A percentile compares a stretch with the other conserved stretches of the same genome.
Evolutionary conservation across 2,329 filamentous ascomycete species (phyloP).

Genomic region (Neopestalotiopsis sp.): DNA sequence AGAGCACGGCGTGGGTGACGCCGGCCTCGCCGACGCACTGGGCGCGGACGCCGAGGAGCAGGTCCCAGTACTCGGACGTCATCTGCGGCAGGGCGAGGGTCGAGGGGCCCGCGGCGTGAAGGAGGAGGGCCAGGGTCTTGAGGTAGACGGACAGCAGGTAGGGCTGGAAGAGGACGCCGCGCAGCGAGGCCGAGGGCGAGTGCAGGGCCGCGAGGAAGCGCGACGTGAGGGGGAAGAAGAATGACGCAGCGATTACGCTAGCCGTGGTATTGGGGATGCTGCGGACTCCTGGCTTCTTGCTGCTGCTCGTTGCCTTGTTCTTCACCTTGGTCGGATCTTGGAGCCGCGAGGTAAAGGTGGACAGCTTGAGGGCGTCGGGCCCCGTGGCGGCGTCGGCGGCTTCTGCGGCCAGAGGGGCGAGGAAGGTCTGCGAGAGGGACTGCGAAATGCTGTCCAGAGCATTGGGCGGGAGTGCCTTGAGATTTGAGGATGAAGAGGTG

Average conservation of each 20-base stretch:
- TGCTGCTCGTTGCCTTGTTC: slow-evolving; percentile 35
- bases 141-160: slow-evolving; percentile 80
- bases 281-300: slow-evolving; percentile 47
- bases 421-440: slow-evolving; percentile 72
- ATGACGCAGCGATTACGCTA: slow-evolving; percentile 73
- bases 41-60: slow-evolving; percentile 75
- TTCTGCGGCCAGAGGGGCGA: slow-evolving; percentile 80
- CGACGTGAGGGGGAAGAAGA: slow-evolving; percentile 87
- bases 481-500: slow-evolving; percentile 38
- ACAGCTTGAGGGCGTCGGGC: slow-evolving; percentile 84
- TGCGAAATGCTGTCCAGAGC: slow-evolving; percentile 73
- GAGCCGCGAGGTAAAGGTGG: slow-evolving; percentile 84
- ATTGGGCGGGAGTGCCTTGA: slow-evolving; percentile 60
- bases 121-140: slow-evolving; percentile 82
- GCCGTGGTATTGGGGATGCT: slow-evolving; percentile 80
- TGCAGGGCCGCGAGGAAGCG: slow-evolving; percentile 74
- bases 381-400: slow-evolving; percentile 82
- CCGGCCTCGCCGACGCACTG: slow-evolving; percentile 63
- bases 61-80: slow-evolving; percentile 82
- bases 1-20: slow-evolving; percentile 77
- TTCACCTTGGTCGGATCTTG: slow-evolving; percentile 53
- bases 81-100: slow-evolving; percentile 78
- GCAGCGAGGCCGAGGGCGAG: slow-evolving; percentile 43
- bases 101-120: slow-evolving; percentile 83
- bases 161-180: slow-evolving; percentile 73